Percentiles rank a stretch among this genome's conserved stretches.
Conservation (phyloP, 306 rosid genomes). For the Biancaea sappan region DNA sequence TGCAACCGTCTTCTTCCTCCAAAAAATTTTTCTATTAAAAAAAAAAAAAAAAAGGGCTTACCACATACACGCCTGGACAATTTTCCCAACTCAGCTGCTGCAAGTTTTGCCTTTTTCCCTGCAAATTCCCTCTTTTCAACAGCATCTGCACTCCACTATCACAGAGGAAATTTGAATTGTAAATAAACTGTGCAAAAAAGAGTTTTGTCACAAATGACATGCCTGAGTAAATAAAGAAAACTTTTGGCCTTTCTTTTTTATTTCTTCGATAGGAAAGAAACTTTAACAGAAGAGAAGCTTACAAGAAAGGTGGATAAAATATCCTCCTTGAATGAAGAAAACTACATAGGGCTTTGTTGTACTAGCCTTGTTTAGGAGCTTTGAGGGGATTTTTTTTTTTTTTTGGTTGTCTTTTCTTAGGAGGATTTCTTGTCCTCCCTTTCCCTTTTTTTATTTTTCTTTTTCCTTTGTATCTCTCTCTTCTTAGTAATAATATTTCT, state of each 20-base stretch:
- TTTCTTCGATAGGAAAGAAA: background rate
- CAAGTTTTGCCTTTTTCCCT: slow-evolving; percentile 91
- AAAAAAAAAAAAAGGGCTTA: slow-evolving; percentile 40
- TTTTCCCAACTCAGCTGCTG: slow-evolving; percentile 93
- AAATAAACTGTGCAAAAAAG: slow-evolving; percentile 27
- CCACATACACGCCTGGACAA: slow-evolving; percentile 81
- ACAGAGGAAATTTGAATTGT: slow-evolving; percentile 38
- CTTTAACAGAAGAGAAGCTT: background rate
- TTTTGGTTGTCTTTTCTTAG: too few relatives aligned
- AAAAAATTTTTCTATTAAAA: background rate
- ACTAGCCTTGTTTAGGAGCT: too few relatives aligned
- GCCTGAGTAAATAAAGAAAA: background rate
- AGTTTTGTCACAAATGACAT: slow-evolving; percentile 11
- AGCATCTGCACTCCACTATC: slow-evolving; percentile 83
- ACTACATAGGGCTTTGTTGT: too few relatives aligned
- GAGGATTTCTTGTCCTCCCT: too few relatives aligned
- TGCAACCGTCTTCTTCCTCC: background rate
- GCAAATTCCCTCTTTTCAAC: slow-evolving; percentile 89
- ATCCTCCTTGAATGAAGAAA: background rate
- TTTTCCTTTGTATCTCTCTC: too few relatives aligned
- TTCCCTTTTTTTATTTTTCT: too few relatives aligned
- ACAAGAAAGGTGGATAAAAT: background rate
- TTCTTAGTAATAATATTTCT: too few relatives aligned
- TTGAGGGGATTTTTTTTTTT: too few relatives aligned
- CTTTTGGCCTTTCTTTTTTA: background rate